Conservation (phyloP, 106 monocot genomes). For the Alisma plantagoaquatica region DNA sequence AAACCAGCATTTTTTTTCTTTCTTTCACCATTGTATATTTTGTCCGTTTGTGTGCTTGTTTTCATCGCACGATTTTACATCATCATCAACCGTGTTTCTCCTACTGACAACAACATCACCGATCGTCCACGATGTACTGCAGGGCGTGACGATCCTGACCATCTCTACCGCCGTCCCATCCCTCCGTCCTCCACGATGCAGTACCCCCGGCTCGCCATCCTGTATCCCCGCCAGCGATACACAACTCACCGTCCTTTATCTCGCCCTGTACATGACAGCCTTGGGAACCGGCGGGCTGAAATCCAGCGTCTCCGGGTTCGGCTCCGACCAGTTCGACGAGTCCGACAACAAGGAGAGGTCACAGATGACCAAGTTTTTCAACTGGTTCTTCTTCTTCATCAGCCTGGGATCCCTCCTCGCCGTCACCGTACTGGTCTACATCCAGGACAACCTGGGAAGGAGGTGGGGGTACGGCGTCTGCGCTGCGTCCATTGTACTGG, state of each 20-base stretch:
- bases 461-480: conserved; percentile 60
- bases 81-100: too few relatives aligned
- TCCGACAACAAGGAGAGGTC: conserved; percentile 26
- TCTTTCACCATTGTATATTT: too few relatives aligned
- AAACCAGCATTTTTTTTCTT: too few relatives aligned
- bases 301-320: conserved; percentile 65
- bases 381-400: conserved; percentile 81
- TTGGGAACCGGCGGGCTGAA: conserved; percentile 57
- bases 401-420: conserved; percentile 59
- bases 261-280: conserved; percentile 47
- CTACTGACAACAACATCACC: too few relatives aligned
- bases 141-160: conserved; percentile 54
- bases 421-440: conserved; percentile 60
- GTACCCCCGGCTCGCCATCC: neutral
- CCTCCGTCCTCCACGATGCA: conserved; percentile 33
- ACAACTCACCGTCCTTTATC: conserved; percentile 33
- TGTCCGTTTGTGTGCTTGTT: too few relatives aligned
- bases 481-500: conserved; percentile 32
- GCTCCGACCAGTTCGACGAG: conserved; percentile 81
- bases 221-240: conserved; percentile 6
- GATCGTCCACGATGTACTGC: too few relatives aligned
- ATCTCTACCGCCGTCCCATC: conserved; percentile 51
- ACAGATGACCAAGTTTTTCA: conserved; percentile 58
- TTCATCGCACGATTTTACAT: too few relatives aligned
- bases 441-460: conserved; percentile 51